These are phyloP conservation scores for Camellia japonica DNA, from an alignment of 148 eudicot species.

Conservation along the genomic window DNA sequence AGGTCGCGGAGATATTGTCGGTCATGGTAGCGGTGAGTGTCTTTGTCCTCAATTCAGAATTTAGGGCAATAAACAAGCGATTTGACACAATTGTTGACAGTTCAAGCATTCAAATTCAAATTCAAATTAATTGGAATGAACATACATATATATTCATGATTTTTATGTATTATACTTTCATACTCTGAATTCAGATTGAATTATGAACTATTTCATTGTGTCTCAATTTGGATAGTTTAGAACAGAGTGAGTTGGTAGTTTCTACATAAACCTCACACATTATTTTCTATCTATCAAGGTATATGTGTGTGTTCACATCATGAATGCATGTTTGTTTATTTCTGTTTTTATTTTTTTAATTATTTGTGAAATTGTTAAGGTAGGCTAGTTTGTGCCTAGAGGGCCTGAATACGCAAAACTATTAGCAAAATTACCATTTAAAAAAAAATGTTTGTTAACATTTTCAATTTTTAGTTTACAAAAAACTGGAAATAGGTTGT, in stretches of 20 bases:
- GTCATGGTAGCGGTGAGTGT: slow-evolving; percentile 27
- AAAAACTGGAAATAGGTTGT: no score
- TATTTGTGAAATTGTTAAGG: no score
- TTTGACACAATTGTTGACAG: not conserved
- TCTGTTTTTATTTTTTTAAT: no score
- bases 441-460: no score
- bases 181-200: not conserved
- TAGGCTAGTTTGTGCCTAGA: no score
- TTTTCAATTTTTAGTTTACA: no score
- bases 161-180: no score
- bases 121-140: not conserved
- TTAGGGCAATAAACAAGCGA: not conserved
- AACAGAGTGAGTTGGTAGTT: not conserved
- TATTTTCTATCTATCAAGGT: not conserved
- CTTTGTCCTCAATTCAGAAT: not conserved
- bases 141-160: not conserved
- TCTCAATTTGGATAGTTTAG: not conserved
- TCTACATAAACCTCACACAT: not conserved
- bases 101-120: not conserved
- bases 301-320: no score
- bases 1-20: slow-evolving; percentile 5
- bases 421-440: no score
- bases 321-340: no score
- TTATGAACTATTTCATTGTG: not conserved
- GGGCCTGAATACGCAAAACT: no score